phyloP scores from a whole-genome alignment of 495 filamentous ascomycete species.

The Annulohypoxylon nitens region DNA sequence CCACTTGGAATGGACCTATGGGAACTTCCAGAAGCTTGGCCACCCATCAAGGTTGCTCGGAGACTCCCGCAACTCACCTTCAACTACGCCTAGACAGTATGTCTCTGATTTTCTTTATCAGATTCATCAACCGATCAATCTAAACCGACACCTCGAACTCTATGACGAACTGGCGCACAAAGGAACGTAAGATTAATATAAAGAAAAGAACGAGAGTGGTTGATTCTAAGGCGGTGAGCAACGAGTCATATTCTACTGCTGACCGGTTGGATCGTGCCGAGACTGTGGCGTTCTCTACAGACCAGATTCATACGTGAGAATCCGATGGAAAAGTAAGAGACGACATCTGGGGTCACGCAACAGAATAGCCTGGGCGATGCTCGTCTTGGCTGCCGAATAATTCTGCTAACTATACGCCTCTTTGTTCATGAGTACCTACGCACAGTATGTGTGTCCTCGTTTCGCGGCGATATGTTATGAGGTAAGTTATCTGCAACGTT shows the following conservation, averaged over 20 bases:
- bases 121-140: background rate
- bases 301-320: background rate
- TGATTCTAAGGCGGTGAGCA: constrained; percentile 24
- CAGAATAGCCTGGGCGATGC: background rate
- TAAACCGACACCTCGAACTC: background rate
- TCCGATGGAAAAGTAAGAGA: background rate
- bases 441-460: too few species aligned
- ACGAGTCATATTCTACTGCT: constrained; percentile 24
- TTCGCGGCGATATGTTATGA: background rate
- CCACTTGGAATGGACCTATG: background rate
- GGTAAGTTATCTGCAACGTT: background rate
- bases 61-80: constrained; percentile 9
- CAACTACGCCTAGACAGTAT: background rate
- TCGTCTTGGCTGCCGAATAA: background rate
- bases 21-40: background rate
- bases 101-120: background rate
- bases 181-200: constrained; percentile 1
- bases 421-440: background rate
- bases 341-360: constrained; percentile 9
- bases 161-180: constrained; percentile 3
- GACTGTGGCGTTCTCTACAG: constrained; percentile 7
- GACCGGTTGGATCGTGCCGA: constrained; percentile 30
- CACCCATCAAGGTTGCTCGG: background rate
- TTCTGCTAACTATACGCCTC: background rate
- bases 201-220: background rate